Base-by-base conservation (phyloP, 139 green algal genomes). In the Auxenochlorella protothecoides region DNA sequence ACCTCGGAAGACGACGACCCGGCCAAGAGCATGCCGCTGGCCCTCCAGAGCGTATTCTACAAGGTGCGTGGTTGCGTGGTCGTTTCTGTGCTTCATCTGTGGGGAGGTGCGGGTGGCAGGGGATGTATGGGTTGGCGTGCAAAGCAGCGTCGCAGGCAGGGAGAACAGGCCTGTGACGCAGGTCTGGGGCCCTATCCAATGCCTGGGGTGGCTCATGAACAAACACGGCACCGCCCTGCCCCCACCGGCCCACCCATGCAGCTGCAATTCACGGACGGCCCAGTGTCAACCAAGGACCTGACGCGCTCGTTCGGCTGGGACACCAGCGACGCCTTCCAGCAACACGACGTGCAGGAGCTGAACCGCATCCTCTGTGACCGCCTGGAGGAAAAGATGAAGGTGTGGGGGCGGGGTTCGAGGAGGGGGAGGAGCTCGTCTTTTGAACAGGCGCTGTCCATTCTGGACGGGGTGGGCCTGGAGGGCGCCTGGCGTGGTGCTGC, bases 381-480 rank as follows among this genome's bases (percentile, higher is more conserved):
- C 71, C 88, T 99, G 69, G 95, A 99, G 72, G 92, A 97, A 57
- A 97, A 98, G 73, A 99, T 99, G 94, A 98, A 97, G 90, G 90
- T 89, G 63, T 2, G 76, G 5, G 60, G 53, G 15, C 27, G 27
- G 27, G 27, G 27, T 2, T 44, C 0, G 27, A 44, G 27, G 27
- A 44, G 27, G 27, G 27, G 27, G 27, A 44, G 27, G 27, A 44
- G 27, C 27, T 44, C 27, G 27, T 44, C 27, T 44, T 44, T 44
- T 44, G 27, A 44, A 44, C 27, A 44, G 27, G 27, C 27, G 27
- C 27, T 44, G 27, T 44, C 27, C 27, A 44, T 44, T 44, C 27
- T 44, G 27, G 27, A 44, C 27, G 27, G 27, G 27, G 27, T 44
- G 27, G 27, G 27, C 27, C 27, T 44, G 27, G 27, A 44, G 1